Conservation (phyloP, 805 yeast species). For the Candida germanica region DNA sequence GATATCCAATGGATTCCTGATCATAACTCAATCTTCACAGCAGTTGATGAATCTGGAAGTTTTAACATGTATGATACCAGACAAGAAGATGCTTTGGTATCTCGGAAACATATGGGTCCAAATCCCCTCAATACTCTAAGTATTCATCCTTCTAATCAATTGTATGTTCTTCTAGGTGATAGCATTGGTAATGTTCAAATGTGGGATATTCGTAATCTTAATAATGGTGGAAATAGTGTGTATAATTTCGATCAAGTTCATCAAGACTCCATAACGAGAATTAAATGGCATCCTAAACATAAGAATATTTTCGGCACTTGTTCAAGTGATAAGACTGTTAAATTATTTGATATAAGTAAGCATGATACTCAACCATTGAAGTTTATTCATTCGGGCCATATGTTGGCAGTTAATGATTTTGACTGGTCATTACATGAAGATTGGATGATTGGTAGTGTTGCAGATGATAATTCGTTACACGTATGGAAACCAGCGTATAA, state of each 20-base stretch:
- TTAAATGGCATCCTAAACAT: slow-evolving; percentile 69
- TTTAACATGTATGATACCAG: slow-evolving; percentile 57
- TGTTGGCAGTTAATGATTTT: slow-evolving; percentile 80
- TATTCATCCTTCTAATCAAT: slow-evolving; percentile 55
- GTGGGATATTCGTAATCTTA: slow-evolving; percentile 60
- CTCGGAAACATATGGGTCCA: slow-evolving; percentile 12
- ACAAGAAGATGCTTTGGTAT: slow-evolving; percentile 8
- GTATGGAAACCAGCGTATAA: slow-evolving; percentile 66
- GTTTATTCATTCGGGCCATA: slow-evolving; percentile 83
- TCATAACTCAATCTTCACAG: slow-evolving; percentile 59
- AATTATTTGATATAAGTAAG: slow-evolving; percentile 53
- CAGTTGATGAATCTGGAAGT: slow-evolving; percentile 63
- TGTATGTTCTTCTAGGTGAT: slow-evolving; percentile 67
- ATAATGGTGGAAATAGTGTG: slow-evolving; percentile 1
- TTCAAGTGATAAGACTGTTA: slow-evolving; percentile 61
- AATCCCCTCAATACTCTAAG: slow-evolving; percentile 55
- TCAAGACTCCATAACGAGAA: slow-evolving; percentile 53
- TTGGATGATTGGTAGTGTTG: slow-evolving; percentile 70
- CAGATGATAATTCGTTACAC: slow-evolving; percentile 85
- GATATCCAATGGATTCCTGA: slow-evolving; percentile 66
- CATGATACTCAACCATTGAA: slow-evolving; percentile 20
- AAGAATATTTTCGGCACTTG: slow-evolving; percentile 60
- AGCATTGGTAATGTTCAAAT: slow-evolving; percentile 51
- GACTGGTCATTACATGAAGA: slow-evolving; percentile 76
- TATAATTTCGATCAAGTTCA: slow-evolving; percentile 23